These are phyloP conservation scores for Bassia scoparia DNA, from an alignment of 148 eudicot genomes.

Conservation along the genomic window DNA sequence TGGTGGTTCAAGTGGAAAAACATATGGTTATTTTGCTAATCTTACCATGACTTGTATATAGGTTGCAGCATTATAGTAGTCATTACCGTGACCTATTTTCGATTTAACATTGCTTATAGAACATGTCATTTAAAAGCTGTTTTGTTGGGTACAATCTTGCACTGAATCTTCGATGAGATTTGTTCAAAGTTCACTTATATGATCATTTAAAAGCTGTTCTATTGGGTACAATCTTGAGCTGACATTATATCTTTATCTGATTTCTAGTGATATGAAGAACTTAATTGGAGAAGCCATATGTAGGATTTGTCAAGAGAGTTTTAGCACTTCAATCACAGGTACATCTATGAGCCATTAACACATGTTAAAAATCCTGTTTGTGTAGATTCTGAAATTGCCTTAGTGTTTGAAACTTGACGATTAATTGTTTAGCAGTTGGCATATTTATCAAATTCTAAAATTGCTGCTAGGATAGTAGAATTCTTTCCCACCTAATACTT, in stretches of 20 bases:
- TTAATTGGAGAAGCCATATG: constrained; percentile 72
- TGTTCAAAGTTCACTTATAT: no score
- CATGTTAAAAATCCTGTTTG: not conserved
- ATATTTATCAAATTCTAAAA: not conserved
- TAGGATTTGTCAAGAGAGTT: constrained; percentile 72
- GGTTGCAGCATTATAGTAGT: not conserved
- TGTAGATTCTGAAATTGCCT: not conserved
- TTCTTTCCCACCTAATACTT: not conserved
- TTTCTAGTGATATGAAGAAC: constrained; percentile 70
- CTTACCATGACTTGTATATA: not conserved
- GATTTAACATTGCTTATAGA: no score
- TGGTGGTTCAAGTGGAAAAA: not conserved
- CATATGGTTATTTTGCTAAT: not conserved
- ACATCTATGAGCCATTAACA: constrained; percentile 6
- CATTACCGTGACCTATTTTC: no score
- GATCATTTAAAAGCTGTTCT: not conserved
- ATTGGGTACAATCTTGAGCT: constrained; percentile 1
- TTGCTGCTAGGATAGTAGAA: not conserved
- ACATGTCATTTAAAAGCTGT: no score
- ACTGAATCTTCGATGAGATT: no score
- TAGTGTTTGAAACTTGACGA: not conserved
- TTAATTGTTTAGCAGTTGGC: no score
- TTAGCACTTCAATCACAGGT: constrained; percentile 46
- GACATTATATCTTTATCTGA: constrained; percentile 2
- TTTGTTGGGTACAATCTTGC: not conserved